Evolutionary conservation across 768 basidiomycete genomes (phyloP).

Genomic region (Leccinum arenicola): DNA sequence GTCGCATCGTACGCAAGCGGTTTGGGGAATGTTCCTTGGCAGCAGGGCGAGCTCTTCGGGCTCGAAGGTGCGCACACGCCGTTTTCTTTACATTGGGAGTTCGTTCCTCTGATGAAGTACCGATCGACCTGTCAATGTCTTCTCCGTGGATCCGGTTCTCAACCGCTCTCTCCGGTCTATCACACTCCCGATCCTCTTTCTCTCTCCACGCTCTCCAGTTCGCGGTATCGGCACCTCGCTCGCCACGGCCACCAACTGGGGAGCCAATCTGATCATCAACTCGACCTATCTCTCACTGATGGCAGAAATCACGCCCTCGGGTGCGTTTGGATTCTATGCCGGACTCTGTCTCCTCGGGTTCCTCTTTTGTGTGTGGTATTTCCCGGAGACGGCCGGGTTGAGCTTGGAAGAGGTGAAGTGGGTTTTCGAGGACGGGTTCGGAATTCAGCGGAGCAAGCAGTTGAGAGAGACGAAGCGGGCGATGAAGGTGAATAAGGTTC

Average conservation of each 20-base stretch:
- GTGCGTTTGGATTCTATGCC: conserved; percentile 76
- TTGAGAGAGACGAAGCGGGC: conserved; percentile 33
- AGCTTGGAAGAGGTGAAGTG: conserved; percentile 65
- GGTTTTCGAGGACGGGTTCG: conserved; percentile 64
- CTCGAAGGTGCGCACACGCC: conserved; percentile 53
- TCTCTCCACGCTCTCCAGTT: conserved; percentile 35
- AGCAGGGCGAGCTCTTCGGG: conserved; percentile 80
- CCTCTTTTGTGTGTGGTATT: conserved; percentile 65
- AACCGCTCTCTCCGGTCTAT: not conserved
- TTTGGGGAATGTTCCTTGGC: conserved; percentile 82
- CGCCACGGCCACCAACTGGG: conserved; percentile 77
- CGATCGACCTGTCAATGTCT: not conserved
- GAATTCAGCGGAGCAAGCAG: conserved; percentile 53
- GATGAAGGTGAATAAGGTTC: not conserved
- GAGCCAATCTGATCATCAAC: conserved; percentile 70
- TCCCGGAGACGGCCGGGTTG: conserved; percentile 78
- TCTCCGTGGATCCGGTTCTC: not conserved
- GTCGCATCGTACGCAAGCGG: conserved; percentile 81
- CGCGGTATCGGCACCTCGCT: conserved; percentile 77
- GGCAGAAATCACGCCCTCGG: conserved; percentile 66
- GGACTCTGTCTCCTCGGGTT: conserved; percentile 68
- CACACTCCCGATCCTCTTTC: not conserved
- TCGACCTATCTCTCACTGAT: conserved; percentile 82
- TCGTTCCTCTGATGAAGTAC: not conserved
- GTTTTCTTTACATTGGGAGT: not conserved